Evolutionary conservation across 2,329 filamentous ascomycete genomes (phyloP).

Genomic region (Bimuria novae-zelandiae): DNA sequence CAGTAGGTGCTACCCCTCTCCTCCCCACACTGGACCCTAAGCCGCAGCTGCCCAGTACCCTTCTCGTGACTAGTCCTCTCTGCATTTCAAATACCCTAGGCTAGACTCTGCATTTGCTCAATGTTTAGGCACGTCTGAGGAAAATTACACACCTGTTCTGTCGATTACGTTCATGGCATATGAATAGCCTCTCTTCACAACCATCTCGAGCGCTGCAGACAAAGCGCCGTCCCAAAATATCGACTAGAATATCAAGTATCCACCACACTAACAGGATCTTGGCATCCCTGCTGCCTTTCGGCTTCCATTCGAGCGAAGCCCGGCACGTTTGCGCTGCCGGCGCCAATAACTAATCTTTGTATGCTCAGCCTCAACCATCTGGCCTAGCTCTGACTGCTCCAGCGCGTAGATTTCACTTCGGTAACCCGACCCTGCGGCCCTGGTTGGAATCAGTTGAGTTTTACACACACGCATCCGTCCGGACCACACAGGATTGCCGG

Average conservation of each 20-base stretch:
- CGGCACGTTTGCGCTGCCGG: background rate
- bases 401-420: background rate
- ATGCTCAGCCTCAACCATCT: background rate
- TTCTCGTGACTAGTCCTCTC: background rate
- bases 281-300: constrained; percentile 31
- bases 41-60: constrained; percentile 8
- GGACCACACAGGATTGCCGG: constrained; percentile 21
- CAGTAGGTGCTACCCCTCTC: constrained; percentile 40
- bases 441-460: background rate
- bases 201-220: constrained; percentile 2
- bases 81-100: constrained; percentile 4
- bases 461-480: constrained; percentile 19
- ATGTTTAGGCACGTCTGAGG: too few species aligned
- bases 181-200: background rate
- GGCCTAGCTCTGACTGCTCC: background rate
- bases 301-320: constrained; percentile 45
- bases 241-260: constrained; percentile 7
- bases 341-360: background rate
- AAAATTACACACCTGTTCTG: background rate
- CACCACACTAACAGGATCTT: constrained; percentile 27
- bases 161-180: background rate
- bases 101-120: too few species aligned
- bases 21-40: constrained; percentile 34
- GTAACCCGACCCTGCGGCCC: too few species aligned
- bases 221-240: constrained; percentile 10